Conservation (phyloP, 176 grass and related monocot species). For the Lolium multiflorum region DNA sequence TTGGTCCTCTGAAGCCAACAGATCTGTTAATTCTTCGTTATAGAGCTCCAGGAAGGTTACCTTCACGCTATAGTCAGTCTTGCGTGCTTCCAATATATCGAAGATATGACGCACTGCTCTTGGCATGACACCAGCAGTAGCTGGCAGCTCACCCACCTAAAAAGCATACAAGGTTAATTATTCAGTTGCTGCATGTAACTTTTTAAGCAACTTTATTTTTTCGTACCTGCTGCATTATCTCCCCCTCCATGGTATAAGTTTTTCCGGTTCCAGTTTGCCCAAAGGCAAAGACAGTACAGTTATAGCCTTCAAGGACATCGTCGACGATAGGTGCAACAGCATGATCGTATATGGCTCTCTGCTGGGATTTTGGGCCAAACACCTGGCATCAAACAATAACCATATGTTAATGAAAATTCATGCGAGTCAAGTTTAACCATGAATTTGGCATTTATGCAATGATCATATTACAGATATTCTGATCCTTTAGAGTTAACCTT, state of each 20-base stretch:
- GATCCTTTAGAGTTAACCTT: not conserved
- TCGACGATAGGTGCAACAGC: constrained; percentile 68
- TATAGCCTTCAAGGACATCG: constrained; percentile 90
- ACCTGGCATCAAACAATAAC: constrained; percentile 58
- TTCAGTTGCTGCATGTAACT: constrained; percentile 26
- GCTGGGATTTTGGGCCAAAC: constrained; percentile 81
- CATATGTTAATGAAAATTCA: constrained; percentile 16
- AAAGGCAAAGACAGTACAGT: constrained; percentile 91
- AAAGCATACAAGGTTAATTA: constrained; percentile 37
- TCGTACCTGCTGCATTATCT: constrained; percentile 72
- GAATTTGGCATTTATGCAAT: constrained; percentile 1
- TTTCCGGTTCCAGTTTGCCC: constrained; percentile 94
- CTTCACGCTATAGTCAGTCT: constrained; percentile 82
- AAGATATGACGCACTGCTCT: constrained; percentile 87
- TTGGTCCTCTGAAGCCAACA: constrained; percentile 76
- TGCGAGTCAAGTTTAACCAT: constrained; percentile 24
- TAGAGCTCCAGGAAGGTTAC: constrained; percentile 89
- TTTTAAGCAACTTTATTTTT: constrained; percentile 8
- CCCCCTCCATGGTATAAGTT: constrained; percentile 94
- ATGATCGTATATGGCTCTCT: constrained; percentile 70
- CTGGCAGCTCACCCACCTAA: constrained; percentile 57
- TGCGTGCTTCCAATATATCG: constrained; percentile 61
- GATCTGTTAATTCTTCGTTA: constrained; percentile 87
- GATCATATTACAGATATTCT: not conserved
- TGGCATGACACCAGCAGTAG: constrained; percentile 85